Conservation (phyloP, 495 filamentous ascomycete species). For the Daldinia concentrica region DNA sequence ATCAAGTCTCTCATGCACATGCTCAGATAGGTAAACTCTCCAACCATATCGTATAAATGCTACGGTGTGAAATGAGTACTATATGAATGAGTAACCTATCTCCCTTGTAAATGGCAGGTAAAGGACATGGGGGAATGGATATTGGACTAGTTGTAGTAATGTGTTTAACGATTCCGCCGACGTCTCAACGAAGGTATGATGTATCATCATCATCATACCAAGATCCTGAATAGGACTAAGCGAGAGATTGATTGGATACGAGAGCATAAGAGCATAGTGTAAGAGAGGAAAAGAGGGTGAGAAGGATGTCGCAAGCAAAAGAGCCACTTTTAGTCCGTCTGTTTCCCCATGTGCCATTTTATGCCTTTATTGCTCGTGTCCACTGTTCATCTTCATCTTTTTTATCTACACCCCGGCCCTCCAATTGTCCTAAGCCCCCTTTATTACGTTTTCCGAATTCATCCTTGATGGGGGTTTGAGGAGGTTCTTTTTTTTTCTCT, state of each 20-base stretch:
- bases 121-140: conserved; percentile 7
- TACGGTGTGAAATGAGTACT: conserved; percentile 7
- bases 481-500: not conserved
- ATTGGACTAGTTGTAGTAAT: conserved; percentile 14
- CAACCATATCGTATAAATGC: conserved; percentile 11
- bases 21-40: conserved; percentile 3
- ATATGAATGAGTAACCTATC: not conserved
- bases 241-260: conserved; percentile 37
- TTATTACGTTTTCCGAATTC: conserved; percentile 42
- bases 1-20: conserved; percentile 1
- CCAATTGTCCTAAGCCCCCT: conserved; percentile 26
- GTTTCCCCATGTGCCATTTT: conserved; percentile 9
- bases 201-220: conserved; percentile 33
- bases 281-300: conserved; percentile 11
- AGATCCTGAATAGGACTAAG: conserved; percentile 37
- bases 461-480: conserved; percentile 20
- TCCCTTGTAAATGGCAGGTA: conserved; percentile 6
- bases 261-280: conserved; percentile 7
- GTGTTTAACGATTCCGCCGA: conserved; percentile 22
- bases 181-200: conserved; percentile 16
- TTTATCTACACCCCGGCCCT: conserved; percentile 21
- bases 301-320: conserved; percentile 23
- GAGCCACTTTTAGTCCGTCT: conserved; percentile 17
- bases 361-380: conserved; percentile 5
- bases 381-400: conserved; percentile 31